Evolutionary conservation across 1,284 basidiomycete genomes (phyloP), one percentile per base, ranked within the genome.

Genomic region (Apiotrichum gamsii): DNA sequence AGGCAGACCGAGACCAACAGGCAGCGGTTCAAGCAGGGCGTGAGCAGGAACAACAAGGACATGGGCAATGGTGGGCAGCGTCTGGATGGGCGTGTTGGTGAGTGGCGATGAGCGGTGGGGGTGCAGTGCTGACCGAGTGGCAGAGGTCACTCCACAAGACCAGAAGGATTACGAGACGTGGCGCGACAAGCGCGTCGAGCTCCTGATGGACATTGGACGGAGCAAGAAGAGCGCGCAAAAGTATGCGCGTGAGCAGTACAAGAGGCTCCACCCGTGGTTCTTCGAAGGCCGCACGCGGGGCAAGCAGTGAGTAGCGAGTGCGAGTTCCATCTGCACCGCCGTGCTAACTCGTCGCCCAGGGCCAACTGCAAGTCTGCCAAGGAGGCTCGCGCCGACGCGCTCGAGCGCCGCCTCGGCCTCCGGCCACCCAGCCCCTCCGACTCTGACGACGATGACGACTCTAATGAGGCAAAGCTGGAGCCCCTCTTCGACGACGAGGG

Each of bases 1-100:
- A 34, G 64, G 5, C 69, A 71, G 47, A 71, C 69, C 0, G 65
- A 67, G n/a, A n/a, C n/a, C n/a, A n/a, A n/a, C n/a, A n/a, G n/a
- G n/a, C n/a, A n/a, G n/a, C n/a, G n/a, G n/a, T n/a, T n/a, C n/a
- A n/a, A n/a, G n/a, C n/a, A n/a, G n/a, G n/a, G n/a, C n/a, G n/a
- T n/a, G n/a, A n/a, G n/a, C n/a, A n/a, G n/a, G n/a, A n/a, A 57
- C 38, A 62, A 61, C 15, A 58, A 50, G 9, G 61, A 68, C 43
- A 71, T 71, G 69, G 69, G 65, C 10, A 54, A 57, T 21, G 57
- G 51, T n/a, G 47, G 43, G 3, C 47, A 54, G 3, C 56, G 69
- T 23, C 43, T 71, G 3, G 69, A 71, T 35, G 65, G 67, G 1
- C 54, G 52, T 1, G 21, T 54, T 15, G 57, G 69, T 69, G 45